Percentiles rank a stretch among this genome's conserved stretches.
These are phyloP conservation scores for Asterochloris erici DNA, from an alignment of 139 green algal genomes.

Conservation along the genomic window DNA sequence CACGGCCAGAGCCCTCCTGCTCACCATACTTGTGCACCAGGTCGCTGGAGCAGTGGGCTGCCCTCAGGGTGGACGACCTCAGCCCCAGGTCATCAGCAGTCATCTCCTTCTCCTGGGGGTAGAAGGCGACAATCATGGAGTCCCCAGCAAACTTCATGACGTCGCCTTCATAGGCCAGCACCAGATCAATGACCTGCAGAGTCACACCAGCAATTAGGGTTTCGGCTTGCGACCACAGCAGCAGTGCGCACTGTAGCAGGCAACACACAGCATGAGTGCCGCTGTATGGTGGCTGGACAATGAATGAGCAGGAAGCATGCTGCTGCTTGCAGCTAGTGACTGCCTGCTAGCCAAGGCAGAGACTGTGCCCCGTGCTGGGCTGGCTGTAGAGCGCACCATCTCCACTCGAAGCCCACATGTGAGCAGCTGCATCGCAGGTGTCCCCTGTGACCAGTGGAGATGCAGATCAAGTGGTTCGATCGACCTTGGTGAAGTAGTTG, in stretches of 20 bases:
- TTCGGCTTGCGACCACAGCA: too few relatives aligned
- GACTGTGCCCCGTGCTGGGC: neutral
- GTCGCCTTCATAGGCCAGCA: conserved; percentile 65
- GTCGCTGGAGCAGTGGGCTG: conserved; percentile 43
- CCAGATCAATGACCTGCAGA: conserved; percentile 62
- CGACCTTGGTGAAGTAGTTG: conserved; percentile 70
- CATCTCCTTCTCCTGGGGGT: conserved; percentile 33
- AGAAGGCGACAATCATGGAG: conserved; percentile 77
- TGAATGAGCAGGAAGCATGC: too few relatives aligned
- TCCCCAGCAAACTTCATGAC: conserved; percentile 86
- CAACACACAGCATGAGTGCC: too few relatives aligned
- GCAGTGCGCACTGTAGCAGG: too few relatives aligned
- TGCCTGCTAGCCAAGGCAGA: neutral
- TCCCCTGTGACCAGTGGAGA: neutral
- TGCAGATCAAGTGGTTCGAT: neutral
- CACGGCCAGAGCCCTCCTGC: neutral
- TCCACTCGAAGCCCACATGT: neutral
- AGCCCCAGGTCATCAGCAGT: conserved; percentile 40
- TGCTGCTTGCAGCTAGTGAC: neutral
- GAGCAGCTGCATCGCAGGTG: neutral
- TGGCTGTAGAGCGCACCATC: neutral
- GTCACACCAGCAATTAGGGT: too few relatives aligned
- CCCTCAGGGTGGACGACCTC: conserved; percentile 40
- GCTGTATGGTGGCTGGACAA: too few relatives aligned
- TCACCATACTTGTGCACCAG: conserved; percentile 17